These are phyloP conservation scores for Aspergillus funiculosus DNA, from an alignment of 495 filamentous ascomycete species.

Conservation along the genomic window DNA sequence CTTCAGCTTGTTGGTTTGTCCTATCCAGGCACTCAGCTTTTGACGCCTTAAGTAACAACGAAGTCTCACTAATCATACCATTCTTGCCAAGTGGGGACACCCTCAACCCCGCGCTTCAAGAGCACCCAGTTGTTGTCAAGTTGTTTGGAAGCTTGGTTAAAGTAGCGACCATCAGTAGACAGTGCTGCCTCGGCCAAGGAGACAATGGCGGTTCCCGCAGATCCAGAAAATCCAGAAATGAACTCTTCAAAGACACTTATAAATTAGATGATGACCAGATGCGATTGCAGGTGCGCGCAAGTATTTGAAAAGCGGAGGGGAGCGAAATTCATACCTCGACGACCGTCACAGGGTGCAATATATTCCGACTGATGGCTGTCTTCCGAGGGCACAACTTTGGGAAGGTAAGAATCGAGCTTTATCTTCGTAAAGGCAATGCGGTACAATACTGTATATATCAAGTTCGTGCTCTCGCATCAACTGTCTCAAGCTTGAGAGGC, in stretches of 20 bases:
- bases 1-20: constrained; percentile 74
- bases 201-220: constrained; percentile 86
- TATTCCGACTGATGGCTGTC: constrained; percentile 98
- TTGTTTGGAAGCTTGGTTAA: constrained; percentile 93
- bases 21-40: constrained; percentile 34
- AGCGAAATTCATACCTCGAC: constrained; percentile 54
- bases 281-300: background rate
- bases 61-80: constrained; percentile 53
- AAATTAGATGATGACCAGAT: constrained; percentile 5
- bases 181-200: constrained; percentile 82
- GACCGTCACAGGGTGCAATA: constrained; percentile 87
- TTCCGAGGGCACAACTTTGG: constrained; percentile 90
- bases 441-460: constrained; percentile 83
- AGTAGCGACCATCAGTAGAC: constrained; percentile 95
- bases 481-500: constrained; percentile 69
- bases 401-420: constrained; percentile 15
- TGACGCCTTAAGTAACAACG: background rate
- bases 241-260: constrained; percentile 49
- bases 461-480: constrained; percentile 85
- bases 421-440: constrained; percentile 5
- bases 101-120: constrained; percentile 85
- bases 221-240: constrained; percentile 93
- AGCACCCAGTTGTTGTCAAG: constrained; percentile 89
- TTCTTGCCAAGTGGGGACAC: constrained; percentile 96
- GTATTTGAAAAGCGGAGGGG: background rate